These are phyloP conservation scores for Magnolia officinalis DNA, from an alignment of 164 flowering plant genomes.

Conservation along the genomic window DNA sequence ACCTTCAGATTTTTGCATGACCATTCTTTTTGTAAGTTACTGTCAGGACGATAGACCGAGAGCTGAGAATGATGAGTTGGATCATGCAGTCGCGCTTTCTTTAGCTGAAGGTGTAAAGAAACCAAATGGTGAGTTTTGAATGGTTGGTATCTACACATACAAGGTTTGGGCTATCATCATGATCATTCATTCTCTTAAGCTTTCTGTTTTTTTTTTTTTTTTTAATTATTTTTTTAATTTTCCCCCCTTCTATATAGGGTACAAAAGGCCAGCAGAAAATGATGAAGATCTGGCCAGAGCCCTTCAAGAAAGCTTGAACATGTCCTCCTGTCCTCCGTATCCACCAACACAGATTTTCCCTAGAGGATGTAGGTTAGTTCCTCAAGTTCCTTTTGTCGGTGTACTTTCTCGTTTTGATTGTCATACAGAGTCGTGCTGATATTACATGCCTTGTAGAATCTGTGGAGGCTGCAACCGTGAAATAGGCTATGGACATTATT, in stretches of 20 bases:
- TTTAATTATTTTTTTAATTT: too few species aligned
- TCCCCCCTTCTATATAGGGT: conserved; percentile 27
- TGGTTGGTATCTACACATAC: not conserved
- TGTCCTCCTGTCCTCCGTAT: conserved; percentile 49
- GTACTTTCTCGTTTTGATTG: not conserved
- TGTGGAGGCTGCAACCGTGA: conserved; percentile 84
- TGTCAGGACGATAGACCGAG: conserved; percentile 24
- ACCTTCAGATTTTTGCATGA: conserved; percentile 4
- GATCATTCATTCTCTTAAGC: not conserved
- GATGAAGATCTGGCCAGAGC: conserved; percentile 30
- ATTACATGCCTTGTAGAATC: conserved; percentile 35
- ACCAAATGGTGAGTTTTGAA: conserved; percentile 45
- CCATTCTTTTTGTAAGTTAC: conserved; percentile 2
- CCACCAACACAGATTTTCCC: conserved; percentile 37
- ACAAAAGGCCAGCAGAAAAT: conserved; percentile 21
- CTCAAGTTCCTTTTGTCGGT: not conserved
- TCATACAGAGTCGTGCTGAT: not conserved
- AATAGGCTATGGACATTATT: conserved; percentile 67
- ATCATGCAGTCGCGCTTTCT: conserved; percentile 62
- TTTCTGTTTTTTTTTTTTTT: not conserved
- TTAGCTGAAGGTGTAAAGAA: conserved; percentile 54
- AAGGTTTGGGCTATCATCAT: not conserved
- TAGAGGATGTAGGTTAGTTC: conserved; percentile 42
- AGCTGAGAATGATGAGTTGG: conserved; percentile 26
- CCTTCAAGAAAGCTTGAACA: conserved; percentile 28